These are phyloP conservation scores for Zygoascus hellenicus DNA, from an alignment of 1,139 yeast genomes.

Conservation along the genomic window DNA sequence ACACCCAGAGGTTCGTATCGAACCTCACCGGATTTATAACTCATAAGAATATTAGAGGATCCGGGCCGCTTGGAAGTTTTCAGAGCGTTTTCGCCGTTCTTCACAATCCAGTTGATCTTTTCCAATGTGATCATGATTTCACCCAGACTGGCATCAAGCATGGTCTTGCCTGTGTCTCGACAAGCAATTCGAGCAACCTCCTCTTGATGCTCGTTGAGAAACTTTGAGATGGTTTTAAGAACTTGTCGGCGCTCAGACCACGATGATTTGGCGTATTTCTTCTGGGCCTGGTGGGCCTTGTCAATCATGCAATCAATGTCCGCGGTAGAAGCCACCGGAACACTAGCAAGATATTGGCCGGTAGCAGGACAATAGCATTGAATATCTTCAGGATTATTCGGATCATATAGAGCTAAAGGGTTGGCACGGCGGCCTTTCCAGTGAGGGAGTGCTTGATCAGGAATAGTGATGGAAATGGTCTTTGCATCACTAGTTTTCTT, in stretches of 20 bases:
- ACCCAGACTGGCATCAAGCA: slow-evolving; percentile 94
- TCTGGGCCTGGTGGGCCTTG: slow-evolving; percentile 48
- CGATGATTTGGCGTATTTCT: slow-evolving; percentile 17
- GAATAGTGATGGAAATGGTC: slow-evolving; percentile 34
- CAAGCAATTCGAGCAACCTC: slow-evolving; percentile 88
- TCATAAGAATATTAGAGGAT: slow-evolving; percentile 76
- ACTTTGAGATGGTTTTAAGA: slow-evolving; percentile 63
- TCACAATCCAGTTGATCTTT: slow-evolving; percentile 81
- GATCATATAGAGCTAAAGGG: slow-evolving; percentile 47
- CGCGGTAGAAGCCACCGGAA: slow-evolving; percentile 52
- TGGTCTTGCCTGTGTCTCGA: slow-evolving; percentile 92
- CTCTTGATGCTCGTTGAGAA: slow-evolving; percentile 74
- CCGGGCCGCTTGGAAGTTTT: slow-evolving; percentile 77
- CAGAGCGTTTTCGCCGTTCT: slow-evolving; percentile 71
- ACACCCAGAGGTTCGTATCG: slow-evolving; percentile 87
- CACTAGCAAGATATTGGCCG: slow-evolving; percentile 76
- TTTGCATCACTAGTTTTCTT: neutral
- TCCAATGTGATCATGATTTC: slow-evolving; percentile 87
- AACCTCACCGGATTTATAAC: slow-evolving; percentile 82
- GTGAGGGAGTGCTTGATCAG: slow-evolving; percentile 81
- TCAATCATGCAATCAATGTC: slow-evolving; percentile 65
- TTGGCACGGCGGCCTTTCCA: slow-evolving; percentile 85
- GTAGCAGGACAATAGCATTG: slow-evolving; percentile 96
- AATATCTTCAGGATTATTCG: slow-evolving; percentile 58
- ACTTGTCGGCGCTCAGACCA: slow-evolving; percentile 71